Base-by-base conservation (phyloP, 2,329 filamentous ascomycete genomes). In the Fusarium tjaetaba region DNA sequence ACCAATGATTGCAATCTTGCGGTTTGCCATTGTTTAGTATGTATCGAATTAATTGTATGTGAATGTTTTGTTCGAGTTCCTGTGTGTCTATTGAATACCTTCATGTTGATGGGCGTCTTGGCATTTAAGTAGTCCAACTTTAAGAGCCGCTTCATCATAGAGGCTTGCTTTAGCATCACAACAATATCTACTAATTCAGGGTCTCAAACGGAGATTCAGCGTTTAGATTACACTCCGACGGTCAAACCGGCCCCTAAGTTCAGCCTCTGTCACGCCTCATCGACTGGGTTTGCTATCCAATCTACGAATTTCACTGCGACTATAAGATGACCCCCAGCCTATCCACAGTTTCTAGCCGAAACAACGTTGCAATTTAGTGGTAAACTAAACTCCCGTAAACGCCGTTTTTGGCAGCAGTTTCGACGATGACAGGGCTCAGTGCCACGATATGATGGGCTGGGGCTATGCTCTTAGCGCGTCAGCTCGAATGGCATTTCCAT, bases 1-100 rank as follows among this genome's bases (percentile, higher is more conserved):
- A 14, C 79, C 79, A 34, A 79, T 74, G 22, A 79, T 68, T 49
- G 78, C 77, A 38, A 79, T 64, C 57, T 78, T 78, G 43, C 67
- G 71, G 24, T 68, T 78, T 26, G 42, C 53, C 75, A 77, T 79
- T 32, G 52, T 39, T 48, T 8, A 46, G 38, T 7, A 22, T n/a
- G 28, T 48, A 26, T 20, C 3, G 55, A 43, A 41, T 6, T n/a
- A 24, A 38, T 20, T 15, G 42, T 67, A 10, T 18, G 36, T 8
- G 34, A n/a, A 30, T 26, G 15, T 39, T 18, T n/a, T n/a, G 34
- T 20, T 22, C 1, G 11, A 34, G 39, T 28, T 18, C 9, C 13
- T 26, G 24, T 52, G 32, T 43, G 38, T 52, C n/a, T 58, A 18
- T 36, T 8, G 36, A 20, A 24, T 20, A 30, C 10, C 11, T 32